phyloP scores from a whole-genome alignment of 1,139 yeast genomes.

The Protomyces inouyei region DNA sequence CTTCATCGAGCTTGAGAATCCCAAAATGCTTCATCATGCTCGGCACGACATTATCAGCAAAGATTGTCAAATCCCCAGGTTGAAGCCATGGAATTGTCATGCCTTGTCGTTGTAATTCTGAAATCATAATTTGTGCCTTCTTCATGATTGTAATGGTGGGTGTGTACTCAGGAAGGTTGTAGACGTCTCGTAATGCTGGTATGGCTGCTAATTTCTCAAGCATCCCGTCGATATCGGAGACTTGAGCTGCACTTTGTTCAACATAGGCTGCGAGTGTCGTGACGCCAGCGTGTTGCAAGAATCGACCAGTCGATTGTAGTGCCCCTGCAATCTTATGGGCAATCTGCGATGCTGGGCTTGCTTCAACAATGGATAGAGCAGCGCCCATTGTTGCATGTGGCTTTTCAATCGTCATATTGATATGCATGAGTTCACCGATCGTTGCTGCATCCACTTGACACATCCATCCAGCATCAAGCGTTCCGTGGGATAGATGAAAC shows the following conservation, averaged over 20 bases:
- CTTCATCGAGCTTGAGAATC: neutral
- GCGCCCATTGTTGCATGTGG: constrained; percentile 2
- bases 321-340: constrained; percentile 12
- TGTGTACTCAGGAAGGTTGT: neutral
- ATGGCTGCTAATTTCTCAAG: neutral
- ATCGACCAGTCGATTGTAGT: constrained; percentile 1
- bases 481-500: neutral
- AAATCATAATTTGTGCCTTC: constrained; percentile 21
- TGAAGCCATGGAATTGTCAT: neutral
- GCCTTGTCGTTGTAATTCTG: constrained; percentile 14
- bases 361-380: neutral
- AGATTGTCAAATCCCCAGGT: constrained; percentile 14
- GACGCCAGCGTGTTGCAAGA: neutral
- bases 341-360: constrained; percentile 8
- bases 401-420: constrained; percentile 1
- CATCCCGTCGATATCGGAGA: constrained; percentile 2
- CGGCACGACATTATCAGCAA: constrained; percentile 17
- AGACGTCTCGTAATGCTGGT: constrained; percentile 3
- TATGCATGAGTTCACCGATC: constrained; percentile 7
- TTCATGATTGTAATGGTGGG: constrained; percentile 8
- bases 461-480: constrained; percentile 16
- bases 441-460: neutral
- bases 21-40: constrained; percentile 20
- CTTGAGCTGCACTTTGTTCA: neutral
- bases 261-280: neutral